These are phyloP conservation scores for Hippophae tibetana DNA, from an alignment of 306 rosid genomes.

Conservation along the genomic window DNA sequence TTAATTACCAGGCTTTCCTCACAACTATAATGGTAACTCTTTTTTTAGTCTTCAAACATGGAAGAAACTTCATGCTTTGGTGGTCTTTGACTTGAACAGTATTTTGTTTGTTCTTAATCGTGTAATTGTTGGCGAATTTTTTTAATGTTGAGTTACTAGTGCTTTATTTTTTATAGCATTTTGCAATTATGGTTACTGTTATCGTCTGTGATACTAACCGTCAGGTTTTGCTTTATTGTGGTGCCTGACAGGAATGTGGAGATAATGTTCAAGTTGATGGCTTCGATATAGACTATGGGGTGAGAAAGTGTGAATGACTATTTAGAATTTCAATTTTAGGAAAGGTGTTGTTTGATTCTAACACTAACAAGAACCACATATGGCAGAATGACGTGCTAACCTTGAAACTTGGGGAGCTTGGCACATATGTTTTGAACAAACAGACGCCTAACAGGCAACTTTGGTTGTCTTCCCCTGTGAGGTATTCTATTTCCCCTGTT, in stretches of 20 bases:
- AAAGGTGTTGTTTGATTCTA: conserved; percentile 3
- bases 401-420: conserved; percentile 57
- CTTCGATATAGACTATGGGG: conserved; percentile 89
- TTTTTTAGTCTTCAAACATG: no score
- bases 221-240: not conserved
- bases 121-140: no score
- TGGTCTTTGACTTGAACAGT: no score
- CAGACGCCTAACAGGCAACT: conserved; percentile 84
- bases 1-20: no score
- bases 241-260: conserved; percentile 59
- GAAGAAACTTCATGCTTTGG: no score
- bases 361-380: conserved; percentile 11
- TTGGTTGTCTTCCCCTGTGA: conserved; percentile 83
- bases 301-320: conserved; percentile 23
- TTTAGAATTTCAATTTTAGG: not conserved
- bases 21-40: no score
- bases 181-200: not conserved
- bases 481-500: conserved; percentile 27
- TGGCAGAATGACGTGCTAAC: conserved; percentile 77
- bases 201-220: not conserved
- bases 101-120: no score
- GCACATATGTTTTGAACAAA: conserved; percentile 77
- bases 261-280: conserved; percentile 65
- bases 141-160: no score
- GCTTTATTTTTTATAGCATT: not conserved